These are phyloP conservation scores for Rhinocladiella similis DNA, from an alignment of 2,329 filamentous ascomycete genomes.

Conservation along the genomic window DNA sequence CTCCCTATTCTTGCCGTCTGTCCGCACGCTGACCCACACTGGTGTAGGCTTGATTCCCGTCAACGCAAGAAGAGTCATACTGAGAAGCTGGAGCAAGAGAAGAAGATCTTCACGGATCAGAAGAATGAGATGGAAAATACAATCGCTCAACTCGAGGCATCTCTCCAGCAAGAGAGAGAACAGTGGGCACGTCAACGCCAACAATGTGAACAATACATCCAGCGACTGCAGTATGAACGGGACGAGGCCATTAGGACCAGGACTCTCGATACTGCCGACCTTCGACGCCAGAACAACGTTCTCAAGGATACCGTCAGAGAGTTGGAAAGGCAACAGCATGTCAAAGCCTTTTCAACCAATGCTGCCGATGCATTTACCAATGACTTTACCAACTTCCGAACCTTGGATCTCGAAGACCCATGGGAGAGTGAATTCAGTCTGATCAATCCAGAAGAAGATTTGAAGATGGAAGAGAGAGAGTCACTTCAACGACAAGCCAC, in stretches of 20 bases:
- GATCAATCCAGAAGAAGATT: slow-evolving; percentile 64
- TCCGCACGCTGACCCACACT: slow-evolving; percentile 27
- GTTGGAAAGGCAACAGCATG: slow-evolving; percentile 38
- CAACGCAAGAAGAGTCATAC: slow-evolving; percentile 99
- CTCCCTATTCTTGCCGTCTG: slow-evolving; percentile 30
- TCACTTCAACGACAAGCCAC: slow-evolving; percentile 41
- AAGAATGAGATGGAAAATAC: slow-evolving; percentile 79
- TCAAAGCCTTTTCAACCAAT: slow-evolving; percentile 12
- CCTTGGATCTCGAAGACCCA: slow-evolving; percentile 73
- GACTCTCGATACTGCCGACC: slow-evolving; percentile 84
- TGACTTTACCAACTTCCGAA: slow-evolving; percentile 79
- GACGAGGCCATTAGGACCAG: slow-evolving; percentile 86
- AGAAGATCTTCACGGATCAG: slow-evolving; percentile 80
- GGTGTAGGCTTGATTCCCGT: slow-evolving; percentile 79
- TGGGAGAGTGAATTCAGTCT: slow-evolving; percentile 85
- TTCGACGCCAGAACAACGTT: slow-evolving; percentile 88
- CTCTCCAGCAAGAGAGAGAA: slow-evolving; percentile 52
- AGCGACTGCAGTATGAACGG: slow-evolving; percentile 79
- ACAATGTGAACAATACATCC: slow-evolving; percentile 73
- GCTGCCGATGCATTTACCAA: slow-evolving; percentile 57
- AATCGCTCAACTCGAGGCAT: slow-evolving; percentile 46
- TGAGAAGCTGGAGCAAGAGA: slow-evolving; percentile 93
- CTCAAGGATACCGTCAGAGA: slow-evolving; percentile 66
- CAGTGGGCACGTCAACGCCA: slow-evolving; percentile 68
- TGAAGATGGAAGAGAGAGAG: slow-evolving; percentile 59